A percentile compares a stretch with the other conserved stretches of the same genome.
Evolutionary conservation across 1,284 basidiomycete genomes (phyloP).

Genomic region (Caloboletus inedulis): DNA sequence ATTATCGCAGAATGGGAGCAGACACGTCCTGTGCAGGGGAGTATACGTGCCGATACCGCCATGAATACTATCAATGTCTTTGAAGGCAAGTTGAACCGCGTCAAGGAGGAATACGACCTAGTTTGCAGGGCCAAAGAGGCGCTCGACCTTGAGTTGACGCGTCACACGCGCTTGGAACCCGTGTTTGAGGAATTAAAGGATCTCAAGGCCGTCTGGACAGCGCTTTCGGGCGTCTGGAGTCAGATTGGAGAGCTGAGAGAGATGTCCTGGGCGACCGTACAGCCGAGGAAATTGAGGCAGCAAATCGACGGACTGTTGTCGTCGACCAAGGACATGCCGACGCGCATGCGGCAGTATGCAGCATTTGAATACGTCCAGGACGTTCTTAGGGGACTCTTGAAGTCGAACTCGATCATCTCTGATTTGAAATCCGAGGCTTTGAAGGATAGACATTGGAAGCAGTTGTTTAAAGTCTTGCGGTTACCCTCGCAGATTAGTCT

Average conservation of each 20-base stretch:
- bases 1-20: slow-evolving; percentile 93
- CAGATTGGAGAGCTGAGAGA: slow-evolving; percentile 91
- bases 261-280: slow-evolving; percentile 87
- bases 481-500: slow-evolving; percentile 64
- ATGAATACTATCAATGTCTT: slow-evolving; percentile 95
- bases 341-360: slow-evolving; percentile 97
- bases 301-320: slow-evolving; percentile 86
- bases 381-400: slow-evolving; percentile 79
- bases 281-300: slow-evolving; percentile 92
- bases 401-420: slow-evolving; percentile 84
- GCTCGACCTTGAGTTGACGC: slow-evolving; percentile 86
- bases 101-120: slow-evolving; percentile 92
- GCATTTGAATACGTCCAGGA: slow-evolving; percentile 99
- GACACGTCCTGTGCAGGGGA: slow-evolving; percentile 93
- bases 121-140: slow-evolving; percentile 97
- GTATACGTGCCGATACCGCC: slow-evolving; percentile 91
- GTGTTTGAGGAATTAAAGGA: slow-evolving; percentile 95
- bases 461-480: slow-evolving; percentile 90
- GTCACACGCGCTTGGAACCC: slow-evolving; percentile 89
- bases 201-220: slow-evolving; percentile 98
- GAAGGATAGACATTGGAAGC: slow-evolving; percentile 98
- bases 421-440: slow-evolving; percentile 97
- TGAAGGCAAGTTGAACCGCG: slow-evolving; percentile 83
- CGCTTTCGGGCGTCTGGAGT: slow-evolving; percentile 94
- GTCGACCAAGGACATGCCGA: slow-evolving; percentile 98